These are phyloP conservation scores for Cardiospermum halicacabum DNA, from an alignment of 345 rosid species.

Conservation along the genomic window DNA sequence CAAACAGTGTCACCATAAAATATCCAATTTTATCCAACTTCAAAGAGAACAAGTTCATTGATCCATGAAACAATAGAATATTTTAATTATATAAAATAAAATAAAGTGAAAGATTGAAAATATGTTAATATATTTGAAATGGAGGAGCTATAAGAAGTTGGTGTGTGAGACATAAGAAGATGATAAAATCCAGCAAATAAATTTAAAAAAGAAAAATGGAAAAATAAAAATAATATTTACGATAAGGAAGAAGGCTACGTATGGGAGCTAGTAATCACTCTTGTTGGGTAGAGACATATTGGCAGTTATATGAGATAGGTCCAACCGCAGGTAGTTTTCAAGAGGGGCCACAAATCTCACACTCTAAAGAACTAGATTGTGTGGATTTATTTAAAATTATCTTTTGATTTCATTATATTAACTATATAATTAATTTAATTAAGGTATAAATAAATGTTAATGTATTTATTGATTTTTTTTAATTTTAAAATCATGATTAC, in stretches of 20 bases:
- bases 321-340: constrained; percentile 35
- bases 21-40: constrained; percentile 1
- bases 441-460: too few species aligned
- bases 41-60: too few species aligned
- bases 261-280: constrained; percentile 27
- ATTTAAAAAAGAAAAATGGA: neutral
- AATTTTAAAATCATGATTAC: too few species aligned
- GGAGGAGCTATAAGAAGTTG: neutral
- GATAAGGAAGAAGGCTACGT: constrained; percentile 46
- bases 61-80: too few species aligned
- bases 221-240: constrained; percentile 11
- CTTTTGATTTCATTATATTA: too few species aligned
- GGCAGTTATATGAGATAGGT: constrained; percentile 18
- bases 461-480: too few species aligned
- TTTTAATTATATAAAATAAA: too few species aligned
- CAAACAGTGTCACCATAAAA: neutral
- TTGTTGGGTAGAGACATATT: constrained; percentile 15
- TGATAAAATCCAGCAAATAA: constrained; percentile 3
- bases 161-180: constrained; percentile 7
- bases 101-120: too few species aligned
- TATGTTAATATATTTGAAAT: too few species aligned
- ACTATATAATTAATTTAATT: too few species aligned
- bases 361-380: constrained; percentile 9
- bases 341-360: constrained; percentile 19
- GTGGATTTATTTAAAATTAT: too few species aligned